Evolutionary conservation across 73 alveolate species (phyloP).

Genomic region (Paramecium tetraurelia): DNA sequence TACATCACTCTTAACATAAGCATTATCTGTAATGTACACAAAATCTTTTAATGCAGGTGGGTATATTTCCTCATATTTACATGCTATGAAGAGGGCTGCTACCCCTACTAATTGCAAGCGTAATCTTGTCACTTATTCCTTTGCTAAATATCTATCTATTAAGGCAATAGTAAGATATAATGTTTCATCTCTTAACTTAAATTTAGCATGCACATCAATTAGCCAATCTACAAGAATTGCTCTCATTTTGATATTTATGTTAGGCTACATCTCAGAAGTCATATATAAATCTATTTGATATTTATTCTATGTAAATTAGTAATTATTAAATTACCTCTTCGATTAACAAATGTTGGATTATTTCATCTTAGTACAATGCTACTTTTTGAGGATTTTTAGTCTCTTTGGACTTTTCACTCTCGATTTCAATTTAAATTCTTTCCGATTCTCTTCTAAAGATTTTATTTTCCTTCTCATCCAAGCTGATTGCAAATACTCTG

Average conservation of each 20-base stretch:
- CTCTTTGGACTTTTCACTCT: not conserved
- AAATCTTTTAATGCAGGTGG: slow-evolving; percentile 86
- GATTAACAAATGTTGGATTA: not conserved
- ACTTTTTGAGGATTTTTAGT: not conserved
- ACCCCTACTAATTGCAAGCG: slow-evolving; percentile 81
- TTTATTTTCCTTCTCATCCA: slow-evolving; percentile 20
- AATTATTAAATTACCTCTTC: not conserved
- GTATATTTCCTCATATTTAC: slow-evolving; percentile 86
- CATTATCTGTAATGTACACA: slow-evolving; percentile 77
- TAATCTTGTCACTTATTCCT: slow-evolving; percentile 45
- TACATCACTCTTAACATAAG: slow-evolving; percentile 75
- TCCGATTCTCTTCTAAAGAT: not conserved
- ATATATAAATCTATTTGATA: not conserved
- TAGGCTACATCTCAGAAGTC: not conserved
- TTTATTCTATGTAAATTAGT: not conserved
- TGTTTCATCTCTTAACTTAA: slow-evolving; percentile 75
- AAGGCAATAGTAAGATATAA: slow-evolving; percentile 70
- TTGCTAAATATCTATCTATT: slow-evolving; percentile 74
- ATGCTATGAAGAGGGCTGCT: slow-evolving; percentile 81
- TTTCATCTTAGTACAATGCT: not conserved
- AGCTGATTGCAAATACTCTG: not conserved
- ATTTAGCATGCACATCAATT: slow-evolving; percentile 75
- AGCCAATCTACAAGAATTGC: slow-evolving; percentile 83
- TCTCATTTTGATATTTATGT: slow-evolving; percentile 75
- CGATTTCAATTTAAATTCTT: not conserved